These are phyloP conservation scores for Exophiala phaeomuriformis DNA, from an alignment of 2,329 filamentous ascomycete genomes.

Conservation along the genomic window DNA sequence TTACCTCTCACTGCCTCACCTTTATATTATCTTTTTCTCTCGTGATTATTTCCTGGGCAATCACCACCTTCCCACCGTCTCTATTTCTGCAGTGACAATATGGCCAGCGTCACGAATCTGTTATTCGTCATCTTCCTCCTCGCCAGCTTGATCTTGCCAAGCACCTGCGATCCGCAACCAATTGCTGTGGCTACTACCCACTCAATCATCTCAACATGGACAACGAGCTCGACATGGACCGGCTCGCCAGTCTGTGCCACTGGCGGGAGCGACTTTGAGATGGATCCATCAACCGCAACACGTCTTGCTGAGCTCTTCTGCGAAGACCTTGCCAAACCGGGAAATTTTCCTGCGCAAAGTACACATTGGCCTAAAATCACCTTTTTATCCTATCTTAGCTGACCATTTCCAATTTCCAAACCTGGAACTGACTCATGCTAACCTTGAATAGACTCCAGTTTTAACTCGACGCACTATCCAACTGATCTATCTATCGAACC, in stretches of 20 bases:
- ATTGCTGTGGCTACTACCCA: neutral
- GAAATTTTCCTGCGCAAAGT: slow-evolving; percentile 1
- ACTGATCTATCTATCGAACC: neutral
- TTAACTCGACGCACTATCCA: slow-evolving; percentile 3
- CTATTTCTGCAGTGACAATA: neutral
- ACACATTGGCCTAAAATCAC: neutral
- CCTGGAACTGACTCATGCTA: neutral
- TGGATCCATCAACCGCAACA: slow-evolving; percentile 7
- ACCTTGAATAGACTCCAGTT: neutral
- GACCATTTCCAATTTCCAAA: too few relatives aligned
- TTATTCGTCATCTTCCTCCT: neutral
- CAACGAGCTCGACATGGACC: neutral
- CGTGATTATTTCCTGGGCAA: neutral
- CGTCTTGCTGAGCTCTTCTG: slow-evolving; percentile 8
- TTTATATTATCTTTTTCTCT: neutral
- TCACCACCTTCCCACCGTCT: neutral
- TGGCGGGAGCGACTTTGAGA: slow-evolving; percentile 1
- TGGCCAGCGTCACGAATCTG: neutral
- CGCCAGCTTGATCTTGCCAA: neutral
- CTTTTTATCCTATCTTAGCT: neutral
- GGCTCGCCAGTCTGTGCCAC: slow-evolving; percentile 4
- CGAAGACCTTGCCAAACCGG: neutral
- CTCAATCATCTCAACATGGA: neutral
- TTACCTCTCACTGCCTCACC: too few relatives aligned
- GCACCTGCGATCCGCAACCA: neutral